Percentiles rank a stretch among this genome's conserved stretches.
Conservation (phyloP, 257 asterid genomes). For the Plantago ovata region DNA sequence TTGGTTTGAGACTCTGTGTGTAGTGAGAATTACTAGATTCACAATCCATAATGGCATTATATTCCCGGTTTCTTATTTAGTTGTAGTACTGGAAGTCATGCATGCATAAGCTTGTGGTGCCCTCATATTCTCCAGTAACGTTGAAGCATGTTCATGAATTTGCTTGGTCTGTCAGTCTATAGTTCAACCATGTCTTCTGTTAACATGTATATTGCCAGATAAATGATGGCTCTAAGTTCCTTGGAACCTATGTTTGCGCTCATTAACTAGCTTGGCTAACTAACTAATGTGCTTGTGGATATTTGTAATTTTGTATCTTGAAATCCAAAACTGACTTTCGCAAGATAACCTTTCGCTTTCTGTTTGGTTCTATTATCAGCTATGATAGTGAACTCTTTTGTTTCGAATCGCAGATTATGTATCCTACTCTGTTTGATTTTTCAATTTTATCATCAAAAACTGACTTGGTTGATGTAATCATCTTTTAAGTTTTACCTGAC, state of each 20-base stretch:
- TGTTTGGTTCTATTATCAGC: no score
- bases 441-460: background rate
- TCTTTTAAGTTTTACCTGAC: no score
- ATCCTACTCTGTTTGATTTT: background rate
- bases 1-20: conserved; percentile 16
- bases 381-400: background rate
- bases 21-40: conserved; percentile 6
- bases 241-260: background rate
- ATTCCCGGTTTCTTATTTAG: no score
- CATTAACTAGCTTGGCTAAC: background rate
- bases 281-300: background rate
- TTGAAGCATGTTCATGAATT: no score
- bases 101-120: no score
- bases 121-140: no score
- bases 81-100: no score
- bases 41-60: background rate
- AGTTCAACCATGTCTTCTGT: no score
- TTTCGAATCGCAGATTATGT: background rate
- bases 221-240: no score
- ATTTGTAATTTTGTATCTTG: background rate
- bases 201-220: no score
- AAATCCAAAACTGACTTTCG: background rate
- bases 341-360: background rate
- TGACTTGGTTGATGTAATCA: no score
- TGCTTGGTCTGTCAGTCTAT: no score